Evolutionary conservation across 306 rosid species (phyloP), one percentile per base, ranked within the genome.

Genomic region (Prinsepia uniflora): DNA sequence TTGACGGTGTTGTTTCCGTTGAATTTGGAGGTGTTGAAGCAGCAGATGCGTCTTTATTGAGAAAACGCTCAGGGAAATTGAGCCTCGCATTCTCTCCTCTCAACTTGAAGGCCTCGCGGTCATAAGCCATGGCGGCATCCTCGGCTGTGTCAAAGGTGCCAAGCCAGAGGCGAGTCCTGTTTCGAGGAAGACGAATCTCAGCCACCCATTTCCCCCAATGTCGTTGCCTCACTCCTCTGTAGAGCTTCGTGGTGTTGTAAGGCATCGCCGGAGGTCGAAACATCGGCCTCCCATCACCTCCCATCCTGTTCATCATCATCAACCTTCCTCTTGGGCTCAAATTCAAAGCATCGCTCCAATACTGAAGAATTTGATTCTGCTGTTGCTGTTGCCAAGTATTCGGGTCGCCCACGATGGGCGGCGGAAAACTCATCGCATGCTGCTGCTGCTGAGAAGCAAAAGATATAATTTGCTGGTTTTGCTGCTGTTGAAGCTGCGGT

Each of bases 131-230:
- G 76, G 98, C 98, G 20, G 98, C 98, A 40, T 90, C 98, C 79
- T 94, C 98, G 0, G 98, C 98, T 0, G 97, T 94, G 88, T 94
- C 98, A 47, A 90, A 94, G 39, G 98, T 94, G 71, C 98, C 98
- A 0, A 94, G 88, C 98, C 98, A 94, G 24, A 94, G 92, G 40
- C 98, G 92, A 30, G 96, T 84, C 71, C 98, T 79, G 70, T 94
- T 84, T 22, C 92, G 84, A 74, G 98, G 98, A 4, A 94, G 87
- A 68, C 98, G 96, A 67, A 94, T 94, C 67, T 94, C 98, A 1
- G 98, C 98, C 0, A 94, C 98, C 98, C 98, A 94, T 85, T 94
- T 94, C 0, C 98, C 98, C 98, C 98, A 94, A 78, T 94, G 98
- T 54, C 98, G 87, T 68, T 94, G 98, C 69, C 98, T 86, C 65